Conservation (phyloP, 2,329 filamentous ascomycete species). For the Fusarium vanettenii region DNA sequence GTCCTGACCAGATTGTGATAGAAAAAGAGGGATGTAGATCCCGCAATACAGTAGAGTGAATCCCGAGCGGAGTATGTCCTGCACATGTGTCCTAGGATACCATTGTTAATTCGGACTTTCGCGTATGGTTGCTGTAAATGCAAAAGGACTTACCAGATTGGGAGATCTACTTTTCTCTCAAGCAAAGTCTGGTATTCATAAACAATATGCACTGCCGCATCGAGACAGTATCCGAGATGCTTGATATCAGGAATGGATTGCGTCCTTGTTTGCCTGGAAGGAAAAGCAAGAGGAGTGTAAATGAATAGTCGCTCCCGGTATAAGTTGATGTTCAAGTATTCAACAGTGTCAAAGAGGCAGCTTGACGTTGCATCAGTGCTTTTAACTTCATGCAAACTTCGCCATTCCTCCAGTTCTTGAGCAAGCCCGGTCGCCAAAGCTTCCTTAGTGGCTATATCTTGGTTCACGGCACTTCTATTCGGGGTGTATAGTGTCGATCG, state of each 20-base stretch:
- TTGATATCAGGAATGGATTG: background rate
- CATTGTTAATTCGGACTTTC: no score
- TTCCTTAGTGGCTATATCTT: no score
- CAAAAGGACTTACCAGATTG: background rate
- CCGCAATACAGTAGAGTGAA: background rate
- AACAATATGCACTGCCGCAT: background rate
- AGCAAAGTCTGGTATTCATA: background rate
- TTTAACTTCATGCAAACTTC: no score
- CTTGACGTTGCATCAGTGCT: no score
- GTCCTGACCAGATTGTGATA: fast-evolving
- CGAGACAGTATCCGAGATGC: background rate
- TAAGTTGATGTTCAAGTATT: no score
- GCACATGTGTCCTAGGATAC: background rate
- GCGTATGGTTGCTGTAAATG: no score
- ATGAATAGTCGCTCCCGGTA: background rate
- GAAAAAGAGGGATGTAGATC: background rate
- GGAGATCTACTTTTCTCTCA: background rate
- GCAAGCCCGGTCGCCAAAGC: no score
- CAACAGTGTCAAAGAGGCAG: no score
- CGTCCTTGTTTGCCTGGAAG: background rate
- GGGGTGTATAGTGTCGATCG: no score
- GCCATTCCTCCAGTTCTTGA: no score
- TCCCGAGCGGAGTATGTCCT: background rate
- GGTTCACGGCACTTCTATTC: no score
- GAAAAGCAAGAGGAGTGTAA: background rate